A percentile compares a stretch with the other conserved stretches of the same genome.
phyloP scores from a whole-genome alignment of 352 stramenopile genomes.

The Halophytophthora polymorphica region DNA sequence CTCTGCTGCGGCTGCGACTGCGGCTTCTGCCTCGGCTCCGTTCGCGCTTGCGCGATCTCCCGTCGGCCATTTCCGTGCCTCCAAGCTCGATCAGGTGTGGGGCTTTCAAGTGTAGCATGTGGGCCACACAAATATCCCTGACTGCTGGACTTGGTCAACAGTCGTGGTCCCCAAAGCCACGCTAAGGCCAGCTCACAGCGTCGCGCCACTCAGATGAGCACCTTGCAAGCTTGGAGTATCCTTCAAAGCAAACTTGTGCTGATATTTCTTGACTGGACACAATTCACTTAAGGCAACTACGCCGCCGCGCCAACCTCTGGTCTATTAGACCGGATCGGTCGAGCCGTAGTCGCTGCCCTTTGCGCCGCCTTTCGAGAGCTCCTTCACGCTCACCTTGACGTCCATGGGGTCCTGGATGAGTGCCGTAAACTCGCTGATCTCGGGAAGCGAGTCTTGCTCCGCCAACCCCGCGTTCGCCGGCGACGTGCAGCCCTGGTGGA shows the following conservation, averaged over 20 bases:
- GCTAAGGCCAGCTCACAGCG: too few relatives aligned
- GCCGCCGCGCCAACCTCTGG: too few relatives aligned
- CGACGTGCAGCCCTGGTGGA: slow-evolving; percentile 65
- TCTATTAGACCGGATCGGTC: too few relatives aligned
- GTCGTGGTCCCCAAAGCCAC: not conserved
- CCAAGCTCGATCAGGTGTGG: too few relatives aligned
- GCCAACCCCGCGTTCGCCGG: slow-evolving; percentile 30
- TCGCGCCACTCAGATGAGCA: too few relatives aligned
- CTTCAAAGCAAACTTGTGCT: not conserved
- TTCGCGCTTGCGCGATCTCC: slow-evolving; percentile 2
- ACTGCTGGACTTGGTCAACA: too few relatives aligned
- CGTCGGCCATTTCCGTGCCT: slow-evolving; percentile 3
- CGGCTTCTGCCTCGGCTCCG: slow-evolving; percentile 16
- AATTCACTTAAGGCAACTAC: not conserved
- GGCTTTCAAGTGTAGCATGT: too few relatives aligned
- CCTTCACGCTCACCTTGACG: slow-evolving; percentile 4
- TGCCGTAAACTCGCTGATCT: slow-evolving; percentile 73
- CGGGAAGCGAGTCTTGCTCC: slow-evolving; percentile 50
- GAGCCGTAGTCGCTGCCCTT: too few relatives aligned
- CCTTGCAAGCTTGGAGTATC: not conserved
- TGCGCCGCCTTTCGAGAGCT: too few relatives aligned
- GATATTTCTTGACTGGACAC: not conserved
- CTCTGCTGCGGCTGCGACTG: not conserved
- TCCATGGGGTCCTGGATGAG: slow-evolving; percentile 36
- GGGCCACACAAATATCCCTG: too few relatives aligned